Conservation (phyloP, 257 asterid genomes). For the Lithospermum erythrorhizon region DNA sequence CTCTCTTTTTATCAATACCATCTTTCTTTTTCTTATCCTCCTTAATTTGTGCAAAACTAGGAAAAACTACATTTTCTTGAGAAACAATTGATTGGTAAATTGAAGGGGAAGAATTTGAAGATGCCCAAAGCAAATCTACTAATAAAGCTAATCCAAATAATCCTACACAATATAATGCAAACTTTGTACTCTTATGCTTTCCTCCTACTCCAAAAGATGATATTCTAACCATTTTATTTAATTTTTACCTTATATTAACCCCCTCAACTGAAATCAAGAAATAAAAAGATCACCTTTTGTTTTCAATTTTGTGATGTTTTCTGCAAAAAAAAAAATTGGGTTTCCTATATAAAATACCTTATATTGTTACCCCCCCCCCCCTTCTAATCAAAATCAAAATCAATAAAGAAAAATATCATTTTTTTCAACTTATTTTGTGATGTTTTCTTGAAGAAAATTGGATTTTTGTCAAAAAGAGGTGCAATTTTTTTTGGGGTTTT, state of each 20-base stretch:
- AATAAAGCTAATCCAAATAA: constrained; percentile 50
- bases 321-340: neutral
- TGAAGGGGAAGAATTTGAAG: constrained; percentile 29
- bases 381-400: too few species aligned
- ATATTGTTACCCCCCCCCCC: neutral
- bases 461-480: too few species aligned
- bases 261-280: too few species aligned
- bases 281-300: neutral
- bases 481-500: too few species aligned
- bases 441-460: too few species aligned
- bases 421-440: too few species aligned
- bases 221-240: neutral
- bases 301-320: neutral
- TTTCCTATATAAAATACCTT: too few species aligned
- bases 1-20: constrained; percentile 29
- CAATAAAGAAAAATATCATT: neutral
- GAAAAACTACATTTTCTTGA: neutral
- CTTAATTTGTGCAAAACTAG: neutral
- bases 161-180: constrained; percentile 37
- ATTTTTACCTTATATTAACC: neutral
- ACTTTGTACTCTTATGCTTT: neutral
- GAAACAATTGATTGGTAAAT: constrained; percentile 16
- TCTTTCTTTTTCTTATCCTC: constrained; percentile 21
- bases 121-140: constrained; percentile 76
- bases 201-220: neutral